These are phyloP conservation scores for Coriolopsis trogii DNA, from an alignment of 1,284 basidiomycete genomes.

Conservation along the genomic window DNA sequence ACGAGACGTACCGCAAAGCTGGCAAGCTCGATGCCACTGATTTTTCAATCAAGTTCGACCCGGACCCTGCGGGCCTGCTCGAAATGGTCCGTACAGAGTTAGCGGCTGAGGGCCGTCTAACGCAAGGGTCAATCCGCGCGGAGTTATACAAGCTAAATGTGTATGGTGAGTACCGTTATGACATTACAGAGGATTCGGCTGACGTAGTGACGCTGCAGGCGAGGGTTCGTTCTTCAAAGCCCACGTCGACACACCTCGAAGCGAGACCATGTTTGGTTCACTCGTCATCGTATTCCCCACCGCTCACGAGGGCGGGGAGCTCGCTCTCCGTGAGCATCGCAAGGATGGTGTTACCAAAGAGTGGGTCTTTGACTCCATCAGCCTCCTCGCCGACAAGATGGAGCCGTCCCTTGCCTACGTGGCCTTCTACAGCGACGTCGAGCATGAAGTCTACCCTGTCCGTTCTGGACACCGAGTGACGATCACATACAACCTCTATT, in stretches of 20 bases:
- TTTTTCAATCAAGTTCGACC: slow-evolving; percentile 26
- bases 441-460: slow-evolving; percentile 46
- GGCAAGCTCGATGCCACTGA: slow-evolving; percentile 25
- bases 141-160: slow-evolving; percentile 36
- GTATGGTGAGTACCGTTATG: slow-evolving; percentile 27
- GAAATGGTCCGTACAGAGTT: slow-evolving; percentile 18
- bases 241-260: slow-evolving; percentile 44
- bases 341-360: slow-evolving; percentile 24
- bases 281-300: slow-evolving; percentile 46
- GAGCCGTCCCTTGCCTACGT: slow-evolving; percentile 32
- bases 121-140: slow-evolving; percentile 13
- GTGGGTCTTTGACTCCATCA: slow-evolving; percentile 38
- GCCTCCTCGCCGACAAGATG: neutral
- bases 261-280: slow-evolving; percentile 45
- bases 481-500: slow-evolving; percentile 44
- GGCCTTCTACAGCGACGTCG: slow-evolving; percentile 46
- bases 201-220: slow-evolving; percentile 24
- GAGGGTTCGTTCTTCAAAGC: slow-evolving; percentile 45
- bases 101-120: slow-evolving; percentile 17
- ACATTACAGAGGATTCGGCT: neutral
- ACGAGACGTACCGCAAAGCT: slow-evolving; percentile 31
- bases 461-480: slow-evolving; percentile 44
- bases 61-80: slow-evolving; percentile 14
- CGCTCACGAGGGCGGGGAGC: slow-evolving; percentile 40
- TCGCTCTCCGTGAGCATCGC: slow-evolving; percentile 32